A percentile compares a stretch with the other conserved stretches of the same genome.
phyloP scores from a whole-genome alignment of 805 yeast species.

The Wickerhamiella musiphila region DNA sequence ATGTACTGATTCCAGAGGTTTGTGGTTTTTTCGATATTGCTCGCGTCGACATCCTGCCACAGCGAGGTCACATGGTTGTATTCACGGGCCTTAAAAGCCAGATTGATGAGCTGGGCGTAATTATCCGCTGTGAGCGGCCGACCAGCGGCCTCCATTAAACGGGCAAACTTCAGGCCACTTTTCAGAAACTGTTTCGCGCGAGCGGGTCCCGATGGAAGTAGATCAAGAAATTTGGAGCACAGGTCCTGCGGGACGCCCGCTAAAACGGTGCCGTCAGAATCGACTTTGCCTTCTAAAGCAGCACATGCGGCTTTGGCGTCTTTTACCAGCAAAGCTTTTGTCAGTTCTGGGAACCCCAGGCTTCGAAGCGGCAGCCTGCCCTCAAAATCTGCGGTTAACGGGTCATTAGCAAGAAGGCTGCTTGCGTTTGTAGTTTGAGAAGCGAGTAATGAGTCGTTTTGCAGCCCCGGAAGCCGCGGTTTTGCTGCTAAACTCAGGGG shows the following conservation, averaged over 20 bases:
- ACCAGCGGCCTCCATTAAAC: conserved; percentile 10
- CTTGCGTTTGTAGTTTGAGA: no score
- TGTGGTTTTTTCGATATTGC: conserved; percentile 11
- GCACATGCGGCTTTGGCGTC: conserved; percentile 5
- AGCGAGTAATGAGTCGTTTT: no score
- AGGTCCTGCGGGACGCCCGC: neutral
- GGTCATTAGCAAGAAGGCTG: no score
- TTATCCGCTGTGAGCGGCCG: conserved; percentile 11
- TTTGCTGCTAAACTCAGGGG: no score
- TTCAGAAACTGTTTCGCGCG: conserved; percentile 13
- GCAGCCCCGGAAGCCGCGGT: no score
- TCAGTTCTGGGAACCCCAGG: conserved; percentile 2
- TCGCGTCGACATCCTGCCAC: conserved; percentile 15
- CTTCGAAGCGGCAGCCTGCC: no score
- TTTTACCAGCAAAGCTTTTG: conserved; percentile 3
- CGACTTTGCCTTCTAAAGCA: neutral
- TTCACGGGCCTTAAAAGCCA: conserved; percentile 16
- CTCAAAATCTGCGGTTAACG: no score
- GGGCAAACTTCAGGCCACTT: conserved; percentile 10
- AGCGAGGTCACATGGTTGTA: conserved; percentile 11
- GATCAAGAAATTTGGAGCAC: conserved; percentile 1
- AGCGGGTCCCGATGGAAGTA: conserved; percentile 11
- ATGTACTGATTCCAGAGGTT: conserved; percentile 22
- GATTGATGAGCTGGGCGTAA: conserved; percentile 15
- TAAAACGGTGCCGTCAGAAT: neutral